A percentile compares a stretch with the other conserved stretches of the same genome.
These are phyloP conservation scores for Rubia yunnanensis DNA, from an alignment of 257 asterid genomes.

Conservation along the genomic window DNA sequence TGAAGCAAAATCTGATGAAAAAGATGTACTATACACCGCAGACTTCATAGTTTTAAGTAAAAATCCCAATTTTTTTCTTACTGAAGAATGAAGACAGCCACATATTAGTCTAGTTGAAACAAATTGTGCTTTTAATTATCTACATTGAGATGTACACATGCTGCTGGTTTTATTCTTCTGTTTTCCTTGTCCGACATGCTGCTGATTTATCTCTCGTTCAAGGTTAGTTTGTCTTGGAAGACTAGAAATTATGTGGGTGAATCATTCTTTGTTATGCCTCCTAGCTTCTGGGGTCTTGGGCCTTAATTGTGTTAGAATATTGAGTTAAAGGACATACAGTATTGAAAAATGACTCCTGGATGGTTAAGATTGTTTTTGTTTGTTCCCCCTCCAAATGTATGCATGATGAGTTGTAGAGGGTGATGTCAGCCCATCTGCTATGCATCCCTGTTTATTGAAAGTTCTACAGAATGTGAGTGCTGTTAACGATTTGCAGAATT, in stretches of 20 bases:
- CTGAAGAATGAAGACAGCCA: neutral
- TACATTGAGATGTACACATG: neutral
- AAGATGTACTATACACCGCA: neutral
- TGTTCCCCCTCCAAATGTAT: neutral
- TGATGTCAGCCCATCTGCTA: neutral
- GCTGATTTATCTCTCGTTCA: neutral
- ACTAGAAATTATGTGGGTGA: neutral
- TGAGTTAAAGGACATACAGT: neutral
- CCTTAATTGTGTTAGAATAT: neutral
- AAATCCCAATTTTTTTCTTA: neutral
- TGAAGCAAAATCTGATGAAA: neutral
- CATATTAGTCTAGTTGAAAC: neutral
- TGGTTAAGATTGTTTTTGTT: neutral
- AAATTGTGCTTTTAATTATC: neutral
- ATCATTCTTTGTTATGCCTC: neutral
- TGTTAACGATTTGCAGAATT: slow-evolving; percentile 29
- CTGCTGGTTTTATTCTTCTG: neutral
- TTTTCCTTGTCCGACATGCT: too few relatives aligned
- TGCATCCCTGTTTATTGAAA: slow-evolving; percentile 3
- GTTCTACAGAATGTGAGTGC: neutral
- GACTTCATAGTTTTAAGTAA: neutral
- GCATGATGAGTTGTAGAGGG: neutral
- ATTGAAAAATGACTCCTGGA: too few relatives aligned
- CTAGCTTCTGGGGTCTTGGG: neutral
- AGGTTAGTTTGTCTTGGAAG: neutral